Evolutionary conservation across 2,329 filamentous ascomycete species (phyloP).

Genomic region (Ceratocystis smalleyi): DNA sequence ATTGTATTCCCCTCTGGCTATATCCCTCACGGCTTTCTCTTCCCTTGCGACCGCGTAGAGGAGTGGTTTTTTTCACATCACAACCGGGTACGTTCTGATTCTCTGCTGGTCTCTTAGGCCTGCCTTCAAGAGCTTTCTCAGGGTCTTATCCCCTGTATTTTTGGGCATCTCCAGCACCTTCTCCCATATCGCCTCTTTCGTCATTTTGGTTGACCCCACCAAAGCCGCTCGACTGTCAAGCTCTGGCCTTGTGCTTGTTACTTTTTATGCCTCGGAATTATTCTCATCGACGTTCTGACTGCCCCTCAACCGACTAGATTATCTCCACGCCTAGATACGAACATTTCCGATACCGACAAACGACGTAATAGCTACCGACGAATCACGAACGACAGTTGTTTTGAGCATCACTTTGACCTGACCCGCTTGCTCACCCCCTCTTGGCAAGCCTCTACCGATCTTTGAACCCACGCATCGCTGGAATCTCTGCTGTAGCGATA

Average conservation of each 20-base stretch:
- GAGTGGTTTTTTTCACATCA: neutral
- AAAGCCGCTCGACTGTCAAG: neutral
- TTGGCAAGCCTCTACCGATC: neutral
- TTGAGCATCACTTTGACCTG: neutral
- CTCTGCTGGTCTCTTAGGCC: neutral
- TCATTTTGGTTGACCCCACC: slow-evolving; percentile 5
- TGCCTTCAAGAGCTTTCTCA: neutral
- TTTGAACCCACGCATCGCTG: neutral
- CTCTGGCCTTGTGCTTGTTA: neutral
- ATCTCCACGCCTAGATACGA: neutral
- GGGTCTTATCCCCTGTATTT: neutral
- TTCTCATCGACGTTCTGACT: slow-evolving; percentile 3
- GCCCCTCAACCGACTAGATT: neutral
- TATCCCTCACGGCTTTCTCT: neutral
- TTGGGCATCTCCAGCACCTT: neutral
- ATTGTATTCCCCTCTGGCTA: neutral
- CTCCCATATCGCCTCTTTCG: slow-evolving; percentile 5
- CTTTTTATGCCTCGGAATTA: neutral
- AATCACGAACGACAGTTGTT: neutral
- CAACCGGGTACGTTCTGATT: neutral
- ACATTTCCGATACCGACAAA: neutral
- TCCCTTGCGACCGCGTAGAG: neutral
- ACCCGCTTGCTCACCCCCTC: neutral
- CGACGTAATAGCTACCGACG: neutral
- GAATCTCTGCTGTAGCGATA: neutral